phyloP scores from a whole-genome alignment of 495 filamentous ascomycete species.

The Letharia columbiana region DNA sequence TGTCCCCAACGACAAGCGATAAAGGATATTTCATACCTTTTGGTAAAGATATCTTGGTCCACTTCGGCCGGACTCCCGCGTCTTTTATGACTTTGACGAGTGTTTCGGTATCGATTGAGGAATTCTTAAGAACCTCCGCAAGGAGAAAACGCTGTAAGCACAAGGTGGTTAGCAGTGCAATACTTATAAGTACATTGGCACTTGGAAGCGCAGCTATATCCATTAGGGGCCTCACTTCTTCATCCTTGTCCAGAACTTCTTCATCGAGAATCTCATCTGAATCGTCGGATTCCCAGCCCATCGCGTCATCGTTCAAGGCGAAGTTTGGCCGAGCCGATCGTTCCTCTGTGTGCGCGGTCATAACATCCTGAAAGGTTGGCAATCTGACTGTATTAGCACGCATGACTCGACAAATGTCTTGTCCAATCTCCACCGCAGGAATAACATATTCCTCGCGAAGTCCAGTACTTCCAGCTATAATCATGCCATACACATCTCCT shows the following conservation, averaged over 20 bases:
- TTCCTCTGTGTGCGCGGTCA: constrained; percentile 6
- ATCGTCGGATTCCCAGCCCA: neutral
- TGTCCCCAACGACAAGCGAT: neutral
- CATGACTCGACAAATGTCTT: constrained; percentile 2
- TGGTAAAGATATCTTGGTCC: constrained; percentile 2
- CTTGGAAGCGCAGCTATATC: too few relatives aligned
- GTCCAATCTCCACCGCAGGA: neutral
- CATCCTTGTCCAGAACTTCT: neutral
- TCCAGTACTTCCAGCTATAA: constrained; percentile 5
- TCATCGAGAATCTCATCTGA: constrained; percentile 4
- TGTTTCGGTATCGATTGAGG: constrained; percentile 1
- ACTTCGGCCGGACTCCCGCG: neutral
- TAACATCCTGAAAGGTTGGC: neutral
- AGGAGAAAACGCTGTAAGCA: constrained; percentile 5
- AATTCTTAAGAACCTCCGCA: neutral
- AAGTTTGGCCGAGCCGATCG: neutral
- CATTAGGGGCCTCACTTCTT: neutral
- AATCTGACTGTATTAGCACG: constrained; percentile 2
- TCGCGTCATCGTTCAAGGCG: neutral
- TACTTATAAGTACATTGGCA: neutral
- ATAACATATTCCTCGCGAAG: constrained; percentile 10
- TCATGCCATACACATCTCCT: constrained; percentile 10
- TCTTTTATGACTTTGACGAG: neutral
- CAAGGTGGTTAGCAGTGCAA: neutral
- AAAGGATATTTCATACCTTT: neutral